Percentiles rank a stretch among this genome's conserved stretches.
Conservation (phyloP, 148 eudicot species). For the Rhododendron williamsianum region DNA sequence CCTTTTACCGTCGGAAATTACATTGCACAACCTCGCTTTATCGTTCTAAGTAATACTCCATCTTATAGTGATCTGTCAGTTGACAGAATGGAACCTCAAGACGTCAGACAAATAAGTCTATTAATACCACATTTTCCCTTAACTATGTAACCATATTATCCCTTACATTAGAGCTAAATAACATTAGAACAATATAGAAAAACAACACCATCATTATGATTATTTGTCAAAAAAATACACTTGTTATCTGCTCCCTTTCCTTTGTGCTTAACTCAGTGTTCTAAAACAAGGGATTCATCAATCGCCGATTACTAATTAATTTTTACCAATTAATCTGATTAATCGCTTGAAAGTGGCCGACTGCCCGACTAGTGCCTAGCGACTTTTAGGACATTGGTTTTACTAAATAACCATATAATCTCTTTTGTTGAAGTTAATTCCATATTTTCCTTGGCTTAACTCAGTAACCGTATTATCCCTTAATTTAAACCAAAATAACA, state of each 20-base stretch:
- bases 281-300: no score
- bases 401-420: background rate
- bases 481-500: no score
- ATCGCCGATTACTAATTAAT: no score
- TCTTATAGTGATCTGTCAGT: background rate
- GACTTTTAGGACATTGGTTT: no score
- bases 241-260: background rate
- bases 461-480: no score
- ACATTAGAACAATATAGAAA: background rate
- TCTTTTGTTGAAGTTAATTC: no score
- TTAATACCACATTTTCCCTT: background rate
- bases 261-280: background rate
- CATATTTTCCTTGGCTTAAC: no score
- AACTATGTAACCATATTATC: background rate
- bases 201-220: background rate
- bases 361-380: no score
- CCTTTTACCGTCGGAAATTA: background rate
- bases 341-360: no score
- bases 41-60: background rate
- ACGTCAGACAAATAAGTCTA: background rate
- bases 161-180: background rate
- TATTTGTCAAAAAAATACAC: background rate
- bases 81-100: background rate
- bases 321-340: no score
- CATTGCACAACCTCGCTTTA: background rate